Conservation (phyloP, 441 rosid species). For the Brassica balearica region DNA sequence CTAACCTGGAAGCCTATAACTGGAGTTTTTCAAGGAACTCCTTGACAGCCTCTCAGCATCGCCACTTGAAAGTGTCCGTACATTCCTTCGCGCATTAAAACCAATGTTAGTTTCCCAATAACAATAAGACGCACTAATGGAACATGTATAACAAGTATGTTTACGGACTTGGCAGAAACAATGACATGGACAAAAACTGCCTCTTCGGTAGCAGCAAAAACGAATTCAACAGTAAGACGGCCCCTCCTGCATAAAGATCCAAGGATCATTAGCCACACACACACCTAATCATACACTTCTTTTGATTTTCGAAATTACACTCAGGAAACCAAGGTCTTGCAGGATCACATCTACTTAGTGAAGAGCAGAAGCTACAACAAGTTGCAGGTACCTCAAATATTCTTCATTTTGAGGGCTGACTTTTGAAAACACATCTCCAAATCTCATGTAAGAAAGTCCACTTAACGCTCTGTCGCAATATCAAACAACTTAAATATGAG, state of each 20-base stretch:
- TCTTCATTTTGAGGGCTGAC: conserved; percentile 81
- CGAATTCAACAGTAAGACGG: conserved; percentile 85
- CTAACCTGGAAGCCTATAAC: conserved; percentile 90
- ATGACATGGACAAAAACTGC: conserved; percentile 90
- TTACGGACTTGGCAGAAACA: conserved; percentile 90
- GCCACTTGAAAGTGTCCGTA: conserved; percentile 77
- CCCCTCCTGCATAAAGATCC: conserved; percentile 78
- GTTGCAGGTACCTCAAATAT: conserved; percentile 65
- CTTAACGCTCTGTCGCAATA: conserved; percentile 66
- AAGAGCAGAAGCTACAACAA: background rate
- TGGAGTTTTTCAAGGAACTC: conserved; percentile 67
- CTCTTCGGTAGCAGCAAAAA: conserved; percentile 98
- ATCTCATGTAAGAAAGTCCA: conserved; percentile 90
- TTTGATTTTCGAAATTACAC: conserved; percentile 9
- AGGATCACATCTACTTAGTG: conserved; percentile 4
- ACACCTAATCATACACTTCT: conserved; percentile 21
- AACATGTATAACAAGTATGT: conserved; percentile 36
- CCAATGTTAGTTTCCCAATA: conserved; percentile 36
- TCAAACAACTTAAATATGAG: conserved; percentile 29
- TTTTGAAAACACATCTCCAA: conserved; percentile 95
- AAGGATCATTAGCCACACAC: conserved; percentile 30
- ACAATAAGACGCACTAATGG: conserved; percentile 27
- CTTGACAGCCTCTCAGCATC: conserved; percentile 77
- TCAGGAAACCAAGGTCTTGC: conserved; percentile 30
- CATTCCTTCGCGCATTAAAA: conserved; percentile 65